Conservation (phyloP, 371 early-diverging fungal genomes). For the Syncephalastrum contaminatum region DNA sequence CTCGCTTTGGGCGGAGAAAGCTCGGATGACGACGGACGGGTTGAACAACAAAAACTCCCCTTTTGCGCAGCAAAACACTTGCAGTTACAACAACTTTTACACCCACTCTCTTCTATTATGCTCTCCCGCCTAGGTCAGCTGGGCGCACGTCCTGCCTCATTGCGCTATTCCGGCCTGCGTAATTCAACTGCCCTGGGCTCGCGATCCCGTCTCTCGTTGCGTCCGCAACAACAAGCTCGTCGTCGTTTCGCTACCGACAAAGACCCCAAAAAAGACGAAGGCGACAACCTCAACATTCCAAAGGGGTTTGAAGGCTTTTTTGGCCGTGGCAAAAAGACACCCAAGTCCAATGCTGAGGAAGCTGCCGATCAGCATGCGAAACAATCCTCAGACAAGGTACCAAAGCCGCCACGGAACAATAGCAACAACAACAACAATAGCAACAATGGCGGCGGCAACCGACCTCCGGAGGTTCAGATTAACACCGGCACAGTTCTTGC, state of each 20-base stretch:
- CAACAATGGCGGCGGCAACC: constrained; percentile 7
- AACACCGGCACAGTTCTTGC: constrained; percentile 52
- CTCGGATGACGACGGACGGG: too few relatives aligned
- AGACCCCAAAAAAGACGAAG: constrained; percentile 20
- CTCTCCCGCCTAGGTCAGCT: too few relatives aligned
- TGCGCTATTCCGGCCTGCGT: too few relatives aligned
- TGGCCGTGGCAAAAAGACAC: constrained; percentile 20
- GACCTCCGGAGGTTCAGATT: constrained; percentile 33
- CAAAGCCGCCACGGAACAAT: constrained; percentile 9
- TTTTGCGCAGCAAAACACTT: too few relatives aligned
- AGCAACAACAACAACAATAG: constrained; percentile 7
- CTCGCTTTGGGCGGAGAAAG: too few relatives aligned
- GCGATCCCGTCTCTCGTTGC: too few relatives aligned
- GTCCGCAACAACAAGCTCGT: neutral
- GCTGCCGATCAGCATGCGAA: constrained; percentile 16
- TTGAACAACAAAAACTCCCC: too few relatives aligned
- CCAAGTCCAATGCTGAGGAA: constrained; percentile 10
- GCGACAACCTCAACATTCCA: constrained; percentile 23
- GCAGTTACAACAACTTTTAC: too few relatives aligned
- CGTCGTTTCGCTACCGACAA: neutral
- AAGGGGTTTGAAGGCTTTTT: constrained; percentile 49
- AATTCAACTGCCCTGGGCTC: too few relatives aligned
- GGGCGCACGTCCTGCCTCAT: too few relatives aligned
- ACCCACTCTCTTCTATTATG: too few relatives aligned
- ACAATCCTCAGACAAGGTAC: constrained; percentile 10